A percentile compares a stretch with the other conserved stretches of the same genome.
Conservation (phyloP, 2,329 filamentous ascomycete species). For the Pseudofabraea citricarpa region DNA sequence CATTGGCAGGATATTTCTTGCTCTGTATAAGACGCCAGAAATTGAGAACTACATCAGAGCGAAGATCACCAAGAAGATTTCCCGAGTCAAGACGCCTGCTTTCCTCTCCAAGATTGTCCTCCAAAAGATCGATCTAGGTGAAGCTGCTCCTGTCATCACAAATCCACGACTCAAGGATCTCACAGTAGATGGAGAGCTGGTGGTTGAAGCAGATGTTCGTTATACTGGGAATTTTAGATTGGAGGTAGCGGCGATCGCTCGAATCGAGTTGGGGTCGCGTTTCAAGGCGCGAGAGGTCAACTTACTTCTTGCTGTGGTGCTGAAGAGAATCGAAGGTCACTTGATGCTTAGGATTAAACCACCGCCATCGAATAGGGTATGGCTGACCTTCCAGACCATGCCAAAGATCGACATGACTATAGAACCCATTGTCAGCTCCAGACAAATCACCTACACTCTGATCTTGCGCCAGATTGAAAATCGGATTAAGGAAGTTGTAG, state of each 20-base stretch:
- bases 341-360: slow-evolving; percentile 84
- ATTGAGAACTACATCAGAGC: slow-evolving; percentile 73
- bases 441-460: slow-evolving; percentile 91
- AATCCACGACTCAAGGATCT: slow-evolving; percentile 85
- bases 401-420: slow-evolving; percentile 93
- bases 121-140: slow-evolving; percentile 78
- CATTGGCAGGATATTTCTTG: slow-evolving; percentile 82
- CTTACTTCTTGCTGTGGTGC: slow-evolving; percentile 76
- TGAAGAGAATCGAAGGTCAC: slow-evolving; percentile 84
- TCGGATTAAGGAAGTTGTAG: slow-evolving; percentile 87
- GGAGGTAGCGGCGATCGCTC: slow-evolving; percentile 87
- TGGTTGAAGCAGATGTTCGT: slow-evolving; percentile 78
- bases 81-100: slow-evolving; percentile 83
- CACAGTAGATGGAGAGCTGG: slow-evolving; percentile 85
- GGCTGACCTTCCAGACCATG: slow-evolving; percentile 91
- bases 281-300: slow-evolving; percentile 91
- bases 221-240: slow-evolving; percentile 88
- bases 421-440: slow-evolving; percentile 89
- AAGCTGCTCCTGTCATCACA: slow-evolving; percentile 81
- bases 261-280: slow-evolving; percentile 80
- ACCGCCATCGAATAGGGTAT: slow-evolving; percentile 91
- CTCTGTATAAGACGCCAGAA: slow-evolving; percentile 78
- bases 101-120: slow-evolving; percentile 85
- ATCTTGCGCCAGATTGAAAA: slow-evolving; percentile 93
- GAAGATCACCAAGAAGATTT: slow-evolving; percentile 95